Evolutionary conservation across 495 filamentous ascomycete genomes (phyloP).

Genomic region (Glonium stellatum): DNA sequence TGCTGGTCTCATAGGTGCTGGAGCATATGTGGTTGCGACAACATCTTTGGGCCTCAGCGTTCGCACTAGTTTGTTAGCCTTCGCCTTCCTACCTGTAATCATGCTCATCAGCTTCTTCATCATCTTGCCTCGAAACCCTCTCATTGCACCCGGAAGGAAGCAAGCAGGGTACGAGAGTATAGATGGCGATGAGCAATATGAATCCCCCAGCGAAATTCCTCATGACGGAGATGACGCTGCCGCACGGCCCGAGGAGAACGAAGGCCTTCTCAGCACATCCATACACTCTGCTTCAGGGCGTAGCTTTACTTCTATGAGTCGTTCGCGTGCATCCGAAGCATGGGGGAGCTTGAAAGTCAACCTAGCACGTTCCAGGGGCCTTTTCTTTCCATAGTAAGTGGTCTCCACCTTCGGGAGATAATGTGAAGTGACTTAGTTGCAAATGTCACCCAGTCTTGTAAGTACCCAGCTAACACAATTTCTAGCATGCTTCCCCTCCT

Average conservation of each 20-base stretch:
- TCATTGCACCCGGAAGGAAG: conserved; percentile 46
- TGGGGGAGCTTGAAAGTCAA: conserved; percentile 44
- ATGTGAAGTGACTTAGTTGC: background rate
- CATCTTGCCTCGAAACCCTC: conserved; percentile 59
- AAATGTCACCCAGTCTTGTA: no score
- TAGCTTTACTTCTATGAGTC: conserved; percentile 14
- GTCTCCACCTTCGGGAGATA: background rate
- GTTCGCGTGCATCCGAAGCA: background rate
- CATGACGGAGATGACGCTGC: conserved; percentile 15
- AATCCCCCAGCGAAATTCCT: conserved; percentile 10
- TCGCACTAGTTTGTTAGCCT: conserved; percentile 61
- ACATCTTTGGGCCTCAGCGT: conserved; percentile 68
- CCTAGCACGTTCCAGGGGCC: conserved; percentile 44
- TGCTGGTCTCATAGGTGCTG: conserved; percentile 80
- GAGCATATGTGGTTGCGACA: conserved; percentile 77
- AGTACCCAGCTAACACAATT: background rate
- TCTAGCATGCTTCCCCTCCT: conserved; percentile 83
- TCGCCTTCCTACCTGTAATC: conserved; percentile 67
- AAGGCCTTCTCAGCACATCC: conserved; percentile 39
- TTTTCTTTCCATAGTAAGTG: conserved; percentile 64
- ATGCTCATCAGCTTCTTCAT: conserved; percentile 84
- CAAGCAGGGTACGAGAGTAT: conserved; percentile 39
- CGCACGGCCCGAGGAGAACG: conserved; percentile 28
- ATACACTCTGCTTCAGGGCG: conserved; percentile 16
- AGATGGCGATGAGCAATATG: conserved; percentile 37